Evolutionary conservation across 192 early-diverging fungal genomes (phyloP).

Genomic region (Radiomyces spectabilis): DNA sequence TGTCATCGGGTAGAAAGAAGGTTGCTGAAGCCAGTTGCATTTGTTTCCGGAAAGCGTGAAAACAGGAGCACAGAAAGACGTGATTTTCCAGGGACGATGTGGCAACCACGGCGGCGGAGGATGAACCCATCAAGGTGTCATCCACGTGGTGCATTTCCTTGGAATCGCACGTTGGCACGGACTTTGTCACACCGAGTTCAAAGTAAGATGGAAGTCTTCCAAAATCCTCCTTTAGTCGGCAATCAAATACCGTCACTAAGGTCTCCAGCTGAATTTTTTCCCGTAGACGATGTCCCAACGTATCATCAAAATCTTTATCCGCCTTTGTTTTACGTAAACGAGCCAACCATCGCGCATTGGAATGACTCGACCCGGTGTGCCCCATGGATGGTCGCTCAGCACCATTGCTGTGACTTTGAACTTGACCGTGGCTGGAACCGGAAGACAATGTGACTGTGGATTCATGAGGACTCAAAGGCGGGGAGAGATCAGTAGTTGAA

Average conservation of each 20-base stretch:
- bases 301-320: no score
- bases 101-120: no score
- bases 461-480: no score
- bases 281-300: not conserved
- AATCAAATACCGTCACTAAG: constrained; percentile 18
- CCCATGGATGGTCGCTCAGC: constrained; percentile 2
- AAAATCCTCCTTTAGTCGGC: constrained; percentile 26
- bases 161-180: no score
- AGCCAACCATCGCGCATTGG: no score
- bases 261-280: constrained; percentile 11
- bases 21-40: not conserved
- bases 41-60: constrained; percentile 2
- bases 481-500: no score
- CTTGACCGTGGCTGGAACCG: not conserved
- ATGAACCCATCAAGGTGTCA: no score
- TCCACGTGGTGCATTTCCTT: no score
- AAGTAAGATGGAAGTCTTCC: constrained; percentile 19
- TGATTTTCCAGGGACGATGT: constrained; percentile 1
- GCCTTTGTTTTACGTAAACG: constrained; percentile 2
- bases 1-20: not conserved
- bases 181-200: constrained; percentile 6
- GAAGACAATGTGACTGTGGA: not conserved
- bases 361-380: no score
- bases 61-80: constrained; percentile 11
- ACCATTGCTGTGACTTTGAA: not conserved